Conservation (phyloP, 345 rosid genomes). For the Gossypium longicalyx region DNA sequence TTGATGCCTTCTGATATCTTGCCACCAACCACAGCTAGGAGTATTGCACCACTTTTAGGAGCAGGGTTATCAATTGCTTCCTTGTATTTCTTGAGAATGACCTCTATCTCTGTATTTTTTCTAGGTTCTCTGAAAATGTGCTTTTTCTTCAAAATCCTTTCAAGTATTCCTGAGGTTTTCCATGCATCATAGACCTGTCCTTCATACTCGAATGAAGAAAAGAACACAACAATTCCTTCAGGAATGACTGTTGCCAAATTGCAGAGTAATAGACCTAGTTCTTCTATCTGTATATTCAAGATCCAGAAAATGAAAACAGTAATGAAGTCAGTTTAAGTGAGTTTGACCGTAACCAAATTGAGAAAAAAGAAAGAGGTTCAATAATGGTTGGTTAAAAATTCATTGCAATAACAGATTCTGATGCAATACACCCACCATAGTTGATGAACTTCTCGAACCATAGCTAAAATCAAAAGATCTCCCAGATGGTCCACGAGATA, state of each 20-base stretch:
- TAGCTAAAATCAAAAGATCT: conserved; percentile 83
- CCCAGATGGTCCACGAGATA: conserved; percentile 82
- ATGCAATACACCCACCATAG: conserved; percentile 43
- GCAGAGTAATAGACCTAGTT: conserved; percentile 80
- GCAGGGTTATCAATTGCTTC: conserved; percentile 47
- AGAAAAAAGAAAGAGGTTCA: background rate
- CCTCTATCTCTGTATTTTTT: conserved; percentile 56
- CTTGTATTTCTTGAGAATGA: conserved; percentile 74
- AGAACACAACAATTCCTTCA: conserved; percentile 87
- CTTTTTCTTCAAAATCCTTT: conserved; percentile 72
- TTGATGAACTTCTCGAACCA: conserved; percentile 58
- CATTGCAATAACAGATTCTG: conserved; percentile 9
- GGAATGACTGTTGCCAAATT: conserved; percentile 77
- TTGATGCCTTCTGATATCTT: conserved; percentile 99
- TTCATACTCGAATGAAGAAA: conserved; percentile 91
- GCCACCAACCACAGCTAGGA: conserved; percentile 92
- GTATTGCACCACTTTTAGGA: conserved; percentile 63
- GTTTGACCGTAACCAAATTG: background rate
- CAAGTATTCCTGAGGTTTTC: conserved; percentile 73
- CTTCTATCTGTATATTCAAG: conserved; percentile 55
- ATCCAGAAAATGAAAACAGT: background rate
- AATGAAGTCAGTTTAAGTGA: background rate
- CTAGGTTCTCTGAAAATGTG: conserved; percentile 83
- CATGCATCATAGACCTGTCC: conserved; percentile 66
- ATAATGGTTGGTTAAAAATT: background rate